Percentiles rank a stretch among this genome's conserved stretches.
These are phyloP conservation scores for Marasmius tenuissimus DNA, from an alignment of 1,284 basidiomycete genomes.

Conservation along the genomic window DNA sequence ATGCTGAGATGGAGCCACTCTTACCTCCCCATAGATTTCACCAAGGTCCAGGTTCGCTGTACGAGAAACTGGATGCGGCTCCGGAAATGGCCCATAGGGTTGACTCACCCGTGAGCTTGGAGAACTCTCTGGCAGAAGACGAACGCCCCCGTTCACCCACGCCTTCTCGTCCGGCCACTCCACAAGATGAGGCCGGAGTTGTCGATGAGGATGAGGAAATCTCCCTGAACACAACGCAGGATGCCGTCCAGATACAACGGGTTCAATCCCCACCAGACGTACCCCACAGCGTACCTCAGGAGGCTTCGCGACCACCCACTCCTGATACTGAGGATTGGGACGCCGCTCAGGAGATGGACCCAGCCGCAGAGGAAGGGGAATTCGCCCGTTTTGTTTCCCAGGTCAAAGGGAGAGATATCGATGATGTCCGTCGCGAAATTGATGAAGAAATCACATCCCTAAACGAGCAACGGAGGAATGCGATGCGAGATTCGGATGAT, in stretches of 20 bases:
- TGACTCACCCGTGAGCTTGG: too few species aligned
- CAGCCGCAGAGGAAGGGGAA: constrained; percentile 83
- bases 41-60: too few species aligned
- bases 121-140: too few species aligned
- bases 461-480: constrained; percentile 82
- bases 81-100: too few species aligned
- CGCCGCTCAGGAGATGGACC: constrained; percentile 80
- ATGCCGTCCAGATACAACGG: too few species aligned
- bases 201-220: too few species aligned
- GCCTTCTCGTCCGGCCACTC: too few species aligned
- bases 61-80: too few species aligned
- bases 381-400: constrained; percentile 91
- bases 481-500: constrained; percentile 93
- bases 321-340: constrained; percentile 57
- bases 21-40: not conserved
- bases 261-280: constrained; percentile 14
- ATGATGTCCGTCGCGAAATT: constrained; percentile 83
- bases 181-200: too few species aligned
- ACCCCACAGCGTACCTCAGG: constrained; percentile 23
- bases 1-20: not conserved
- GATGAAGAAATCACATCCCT: constrained; percentile 87
- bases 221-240: too few species aligned
- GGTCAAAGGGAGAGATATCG: constrained; percentile 82
- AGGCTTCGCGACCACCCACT: constrained; percentile 57
- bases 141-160: too few species aligned